phyloP scores from a whole-genome alignment of 2,329 filamentous ascomycete genomes.

The Aspergillus novoparasiticus region DNA sequence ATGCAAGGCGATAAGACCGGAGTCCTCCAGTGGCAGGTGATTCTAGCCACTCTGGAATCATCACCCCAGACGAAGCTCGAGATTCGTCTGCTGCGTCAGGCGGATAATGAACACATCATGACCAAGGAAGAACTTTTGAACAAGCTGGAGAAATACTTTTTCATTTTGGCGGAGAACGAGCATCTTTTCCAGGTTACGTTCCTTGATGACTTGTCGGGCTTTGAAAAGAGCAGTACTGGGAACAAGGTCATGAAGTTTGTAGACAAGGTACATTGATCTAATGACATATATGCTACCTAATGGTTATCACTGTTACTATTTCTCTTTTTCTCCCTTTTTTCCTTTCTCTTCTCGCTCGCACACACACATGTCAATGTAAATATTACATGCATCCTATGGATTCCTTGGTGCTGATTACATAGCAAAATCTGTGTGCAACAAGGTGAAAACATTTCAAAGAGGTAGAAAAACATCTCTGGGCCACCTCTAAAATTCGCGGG shows the following conservation, averaged over 20 bases:
- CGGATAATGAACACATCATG: background rate
- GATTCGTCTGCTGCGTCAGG: conserved; percentile 20
- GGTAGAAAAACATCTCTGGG: too few species aligned
- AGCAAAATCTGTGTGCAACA: too few species aligned
- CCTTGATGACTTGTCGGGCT: conserved; percentile 14
- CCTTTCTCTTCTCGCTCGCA: too few species aligned
- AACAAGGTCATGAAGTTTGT: conserved; percentile 26
- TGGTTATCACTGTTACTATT: too few species aligned
- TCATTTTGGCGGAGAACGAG: conserved; percentile 7
- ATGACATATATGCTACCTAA: background rate
- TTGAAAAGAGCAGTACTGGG: conserved; percentile 22
- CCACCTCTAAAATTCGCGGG: too few species aligned
- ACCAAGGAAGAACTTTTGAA: background rate
- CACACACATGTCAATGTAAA: too few species aligned
- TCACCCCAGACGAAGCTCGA: conserved; percentile 18
- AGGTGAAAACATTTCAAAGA: too few species aligned
- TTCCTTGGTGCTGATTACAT: fast-evolving
- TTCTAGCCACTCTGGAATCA: conserved; percentile 26
- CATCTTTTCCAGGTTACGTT: conserved; percentile 22
- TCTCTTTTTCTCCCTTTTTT: too few species aligned
- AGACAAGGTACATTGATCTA: conserved; percentile 9
- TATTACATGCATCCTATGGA: too few species aligned
- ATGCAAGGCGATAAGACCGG: conserved; percentile 28
- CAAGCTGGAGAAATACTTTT: background rate
- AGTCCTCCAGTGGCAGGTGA: conserved; percentile 49